Evolutionary conservation across 768 basidiomycete genomes (phyloP).

Genomic region (Chalciporus piperatus): DNA sequence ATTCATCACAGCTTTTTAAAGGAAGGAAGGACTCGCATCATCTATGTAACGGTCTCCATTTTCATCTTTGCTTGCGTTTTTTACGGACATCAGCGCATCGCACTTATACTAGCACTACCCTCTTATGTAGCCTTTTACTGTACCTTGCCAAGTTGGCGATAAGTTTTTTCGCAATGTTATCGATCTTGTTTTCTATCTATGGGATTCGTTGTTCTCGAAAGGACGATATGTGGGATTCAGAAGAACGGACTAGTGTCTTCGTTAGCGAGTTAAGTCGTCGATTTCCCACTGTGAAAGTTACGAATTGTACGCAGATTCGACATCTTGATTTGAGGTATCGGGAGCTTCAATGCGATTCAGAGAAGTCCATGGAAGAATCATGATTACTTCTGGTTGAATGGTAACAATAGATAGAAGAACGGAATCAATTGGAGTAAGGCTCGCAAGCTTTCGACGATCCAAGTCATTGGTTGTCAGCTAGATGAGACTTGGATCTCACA

Average conservation of each 20-base stretch:
- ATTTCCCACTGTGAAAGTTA: neutral
- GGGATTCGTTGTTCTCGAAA: too few species aligned
- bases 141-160: constrained; percentile 1
- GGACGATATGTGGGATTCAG: too few species aligned
- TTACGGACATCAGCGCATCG: constrained; percentile 3
- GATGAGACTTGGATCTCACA: neutral
- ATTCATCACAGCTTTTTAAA: constrained; percentile 17
- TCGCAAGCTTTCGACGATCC: too few species aligned
- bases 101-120: constrained; percentile 4
- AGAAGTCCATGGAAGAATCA: neutral
- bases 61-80: constrained; percentile 1
- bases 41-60: constrained; percentile 9
- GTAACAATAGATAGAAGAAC: too few species aligned
- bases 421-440: too few species aligned
- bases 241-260: neutral
- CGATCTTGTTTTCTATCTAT: neutral
- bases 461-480: too few species aligned
- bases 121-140: constrained; percentile 17
- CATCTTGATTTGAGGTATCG: neutral
- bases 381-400: neutral
- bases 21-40: constrained; percentile 16
- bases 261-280: neutral
- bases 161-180: neutral
- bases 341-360: neutral
- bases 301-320: neutral